Base-by-base conservation (phyloP, 768 basidiomycete genomes). In the Hygrocybe coccinea region DNA sequence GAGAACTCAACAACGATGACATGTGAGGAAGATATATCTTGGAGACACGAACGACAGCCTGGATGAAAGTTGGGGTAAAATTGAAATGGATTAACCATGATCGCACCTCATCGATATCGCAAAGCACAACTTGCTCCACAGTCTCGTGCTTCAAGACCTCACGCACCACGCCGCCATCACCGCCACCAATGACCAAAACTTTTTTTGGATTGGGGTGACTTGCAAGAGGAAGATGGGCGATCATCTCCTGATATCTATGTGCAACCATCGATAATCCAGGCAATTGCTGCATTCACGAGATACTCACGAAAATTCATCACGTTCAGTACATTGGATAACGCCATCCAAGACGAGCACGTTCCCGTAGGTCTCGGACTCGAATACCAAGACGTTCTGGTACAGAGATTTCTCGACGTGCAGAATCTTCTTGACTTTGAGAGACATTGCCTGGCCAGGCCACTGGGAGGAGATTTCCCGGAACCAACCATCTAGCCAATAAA, bases 371-470 rank as follows among this genome's bases (percentile, higher is more conserved):
- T 91, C 92, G 0, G 91, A 94, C 70, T 94, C 86, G 66, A 98
- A 97, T 53, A 99, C 94, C 53, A 99, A 86, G 52, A 99, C 94
- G 67, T 98, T 95, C 74, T 99, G 95, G 76, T 86, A 98, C 50
- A 87, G 75, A 1, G 91, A 95, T 73, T 89, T 87, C 74, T 98
- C 97, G 61, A 86, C 79, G 71, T 99, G 95, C 54, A 99, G 79
- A 62, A 98, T 89, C 77, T 89, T 89, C 74, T 88, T 89, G 77
- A 98, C 95, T 73, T 91, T 91, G 65, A 99, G 79, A 51, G 91
- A 91, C 92, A 97, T 92, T 50, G 95, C 95, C 74, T 97, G 93
- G 47, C 94, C 95, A 5, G 90, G 93, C 94, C 94, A 97, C 76
- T 97, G 94, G 15, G 89, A 82, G 24, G 89, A 91, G 63, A 93